Conservation (phyloP, 2,329 filamentous ascomycete species). For the Fusarium gaditjirri region DNA sequence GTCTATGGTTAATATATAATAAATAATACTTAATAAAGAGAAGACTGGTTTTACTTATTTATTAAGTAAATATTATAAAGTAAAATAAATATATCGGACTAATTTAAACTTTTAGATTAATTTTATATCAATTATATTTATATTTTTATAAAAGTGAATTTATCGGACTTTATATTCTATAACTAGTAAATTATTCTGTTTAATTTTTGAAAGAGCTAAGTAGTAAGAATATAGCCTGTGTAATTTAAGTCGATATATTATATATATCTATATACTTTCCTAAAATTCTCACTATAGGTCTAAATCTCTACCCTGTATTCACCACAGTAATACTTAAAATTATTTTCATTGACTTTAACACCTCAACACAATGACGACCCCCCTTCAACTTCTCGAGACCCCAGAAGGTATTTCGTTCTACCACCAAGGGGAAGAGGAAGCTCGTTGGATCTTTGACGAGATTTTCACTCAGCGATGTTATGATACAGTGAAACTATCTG, state of each 20-base stretch:
- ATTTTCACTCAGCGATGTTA: not conserved
- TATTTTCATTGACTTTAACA: not conserved
- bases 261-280: not conserved
- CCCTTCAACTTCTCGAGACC: not conserved
- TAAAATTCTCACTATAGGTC: rapidly evolving
- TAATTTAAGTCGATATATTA: not conserved
- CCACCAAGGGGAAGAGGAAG: not conserved
- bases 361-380: not conserved
- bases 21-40: no score
- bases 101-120: no score
- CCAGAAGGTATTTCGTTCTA: not conserved
- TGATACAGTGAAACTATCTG: not conserved
- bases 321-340: rapidly evolving
- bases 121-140: no score
- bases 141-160: no score
- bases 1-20: no score
- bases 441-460: not conserved
- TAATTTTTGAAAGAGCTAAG: not conserved
- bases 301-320: not conserved
- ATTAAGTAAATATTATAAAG: no score
- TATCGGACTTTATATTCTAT: no score
- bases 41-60: no score
- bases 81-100: no score
- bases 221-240: no score
- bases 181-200: no score